Conservation (phyloP, 2,329 filamentous ascomycete genomes). For the Fusarium paranaense region DNA sequence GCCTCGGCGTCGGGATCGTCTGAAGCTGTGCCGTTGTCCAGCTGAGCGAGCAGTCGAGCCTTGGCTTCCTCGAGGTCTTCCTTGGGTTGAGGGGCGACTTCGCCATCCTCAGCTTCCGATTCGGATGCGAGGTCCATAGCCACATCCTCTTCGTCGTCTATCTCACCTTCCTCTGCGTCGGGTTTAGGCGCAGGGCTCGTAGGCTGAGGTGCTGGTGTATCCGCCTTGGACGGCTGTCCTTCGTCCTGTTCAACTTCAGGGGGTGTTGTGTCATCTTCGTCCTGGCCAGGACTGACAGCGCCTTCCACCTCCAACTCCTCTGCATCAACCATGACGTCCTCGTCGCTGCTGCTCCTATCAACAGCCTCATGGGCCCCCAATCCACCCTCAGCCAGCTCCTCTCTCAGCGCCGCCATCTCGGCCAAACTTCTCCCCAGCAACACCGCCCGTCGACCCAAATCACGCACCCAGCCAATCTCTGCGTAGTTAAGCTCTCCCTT, state of each 20-base stretch:
- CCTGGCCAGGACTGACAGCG: constrained; percentile 35
- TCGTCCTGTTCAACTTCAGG: constrained; percentile 8
- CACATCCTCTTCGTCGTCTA: constrained; percentile 49
- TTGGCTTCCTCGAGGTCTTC: constrained; percentile 62
- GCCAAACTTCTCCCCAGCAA: constrained; percentile 66
- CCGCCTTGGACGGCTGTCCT: constrained; percentile 5
- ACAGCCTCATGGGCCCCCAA: constrained; percentile 59
- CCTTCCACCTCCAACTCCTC: constrained; percentile 47
- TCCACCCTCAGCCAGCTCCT: constrained; percentile 55
- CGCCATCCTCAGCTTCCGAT: constrained; percentile 52
- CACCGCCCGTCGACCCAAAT: constrained; percentile 82
- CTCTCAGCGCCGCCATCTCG: constrained; percentile 62
- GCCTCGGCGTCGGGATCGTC: constrained; percentile 41
- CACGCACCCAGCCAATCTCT: constrained; percentile 80
- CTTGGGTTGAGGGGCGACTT: constrained; percentile 42
- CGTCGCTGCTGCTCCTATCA: constrained; percentile 57
- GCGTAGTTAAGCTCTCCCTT: constrained; percentile 79
- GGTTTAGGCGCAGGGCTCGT: constrained; percentile 3
- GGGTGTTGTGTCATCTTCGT: constrained; percentile 18
- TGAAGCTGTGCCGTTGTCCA: constrained; percentile 47
- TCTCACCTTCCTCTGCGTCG: constrained; percentile 42
- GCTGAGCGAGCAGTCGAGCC: constrained; percentile 58
- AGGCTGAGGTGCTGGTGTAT: not conserved
- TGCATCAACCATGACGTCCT: constrained; percentile 51
- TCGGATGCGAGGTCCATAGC: constrained; percentile 58